Conservation (phyloP, 192 early-diverging fungal species). For the Haplosporangium gracile region DNA sequence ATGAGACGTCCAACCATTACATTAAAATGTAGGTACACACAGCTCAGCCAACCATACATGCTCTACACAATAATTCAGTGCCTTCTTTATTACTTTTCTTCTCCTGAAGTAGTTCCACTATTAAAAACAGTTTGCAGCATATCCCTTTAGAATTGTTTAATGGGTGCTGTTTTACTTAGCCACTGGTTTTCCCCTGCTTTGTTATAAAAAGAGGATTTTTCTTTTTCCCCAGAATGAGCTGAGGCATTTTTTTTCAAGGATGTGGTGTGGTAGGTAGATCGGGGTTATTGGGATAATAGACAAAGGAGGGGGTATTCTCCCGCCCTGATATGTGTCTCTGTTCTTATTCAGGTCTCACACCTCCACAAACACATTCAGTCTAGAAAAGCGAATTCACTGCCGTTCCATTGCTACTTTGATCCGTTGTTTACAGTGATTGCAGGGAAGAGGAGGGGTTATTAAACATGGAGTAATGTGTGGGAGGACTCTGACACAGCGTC, state of each 20-base stretch:
- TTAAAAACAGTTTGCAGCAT: not conserved
- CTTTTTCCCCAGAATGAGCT: conserved; percentile 5
- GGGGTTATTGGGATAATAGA: not conserved
- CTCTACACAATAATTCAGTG: not conserved
- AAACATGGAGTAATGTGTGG: no score
- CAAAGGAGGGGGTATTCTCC: not conserved
- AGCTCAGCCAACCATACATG: not conserved
- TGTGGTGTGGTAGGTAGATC: not conserved
- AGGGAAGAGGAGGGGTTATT: no score
- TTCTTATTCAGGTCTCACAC: no score
- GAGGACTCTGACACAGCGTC: no score
- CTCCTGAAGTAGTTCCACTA: not conserved
- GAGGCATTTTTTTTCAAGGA: not conserved
- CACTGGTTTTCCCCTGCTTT: not conserved
- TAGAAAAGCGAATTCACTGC: no score
- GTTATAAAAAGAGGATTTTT: not conserved
- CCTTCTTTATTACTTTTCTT: no score
- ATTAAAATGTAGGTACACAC: not conserved
- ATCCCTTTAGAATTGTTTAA: not conserved
- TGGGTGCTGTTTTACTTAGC: not conserved
- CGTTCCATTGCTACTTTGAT: no score
- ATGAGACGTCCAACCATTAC: not conserved
- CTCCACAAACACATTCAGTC: no score
- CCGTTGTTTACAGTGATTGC: no score
- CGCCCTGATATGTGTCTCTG: not conserved